Percentiles rank a stretch among this genome's conserved stretches.
phyloP scores from a whole-genome alignment of 1,139 yeast species.

The Suhomyces atakaporum region DNA sequence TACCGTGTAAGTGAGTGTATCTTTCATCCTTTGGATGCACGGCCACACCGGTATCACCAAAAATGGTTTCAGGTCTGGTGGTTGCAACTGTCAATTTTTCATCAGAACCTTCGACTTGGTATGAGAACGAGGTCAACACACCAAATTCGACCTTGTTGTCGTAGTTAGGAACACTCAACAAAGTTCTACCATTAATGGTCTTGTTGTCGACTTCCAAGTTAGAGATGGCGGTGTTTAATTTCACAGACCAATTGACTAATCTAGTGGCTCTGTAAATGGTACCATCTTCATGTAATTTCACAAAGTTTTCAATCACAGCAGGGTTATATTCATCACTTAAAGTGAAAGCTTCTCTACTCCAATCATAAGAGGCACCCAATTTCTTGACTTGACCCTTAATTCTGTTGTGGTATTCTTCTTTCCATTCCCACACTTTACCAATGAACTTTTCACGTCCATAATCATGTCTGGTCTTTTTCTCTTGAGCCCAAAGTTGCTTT shows the following conservation, averaged over 20 bases:
- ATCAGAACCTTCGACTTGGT: constrained; percentile 83
- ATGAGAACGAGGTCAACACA: constrained; percentile 90
- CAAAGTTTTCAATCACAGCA: constrained; percentile 91
- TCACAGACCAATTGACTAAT: constrained; percentile 95
- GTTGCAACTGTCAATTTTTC: constrained; percentile 93
- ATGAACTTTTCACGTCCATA: constrained; percentile 89
- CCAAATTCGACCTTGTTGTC: constrained; percentile 93
- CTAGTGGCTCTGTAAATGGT: constrained; percentile 92
- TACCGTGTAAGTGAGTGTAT: constrained; percentile 93
- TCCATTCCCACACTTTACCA: constrained; percentile 97
- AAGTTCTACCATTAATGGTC: constrained; percentile 79
- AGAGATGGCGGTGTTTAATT: constrained; percentile 91
- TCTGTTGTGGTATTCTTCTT: constrained; percentile 84
- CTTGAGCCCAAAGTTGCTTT: constrained; percentile 89
- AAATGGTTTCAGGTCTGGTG: constrained; percentile 97
- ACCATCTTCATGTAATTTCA: constrained; percentile 89
- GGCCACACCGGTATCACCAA: constrained; percentile 97
- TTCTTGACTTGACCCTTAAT: constrained; percentile 82
- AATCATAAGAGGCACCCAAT: constrained; percentile 96
- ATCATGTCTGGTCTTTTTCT: constrained; percentile 90
- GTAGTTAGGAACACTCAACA: constrained; percentile 84
- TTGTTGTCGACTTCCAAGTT: constrained; percentile 95
- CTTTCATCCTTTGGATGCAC: constrained; percentile 95
- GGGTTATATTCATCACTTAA: constrained; percentile 74
- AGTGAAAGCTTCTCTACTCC: constrained; percentile 94